Evolutionary conservation across 2,329 filamentous ascomycete species (phyloP), one percentile per base, ranked within the genome.

Genomic region (Xylaria sp.): DNA sequence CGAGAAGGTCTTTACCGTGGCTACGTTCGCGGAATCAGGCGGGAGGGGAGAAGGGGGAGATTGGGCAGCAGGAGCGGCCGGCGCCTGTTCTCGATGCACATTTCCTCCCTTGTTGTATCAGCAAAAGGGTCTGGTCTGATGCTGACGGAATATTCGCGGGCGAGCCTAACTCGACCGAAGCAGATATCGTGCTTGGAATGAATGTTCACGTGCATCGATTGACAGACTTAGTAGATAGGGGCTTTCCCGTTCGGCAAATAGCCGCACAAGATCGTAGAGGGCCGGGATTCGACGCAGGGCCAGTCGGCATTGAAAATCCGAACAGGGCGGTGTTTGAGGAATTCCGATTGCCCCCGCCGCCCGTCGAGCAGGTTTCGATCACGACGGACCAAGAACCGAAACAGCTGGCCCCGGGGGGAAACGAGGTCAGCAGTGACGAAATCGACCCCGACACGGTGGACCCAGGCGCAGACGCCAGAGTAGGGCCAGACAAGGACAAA

Each of bases 331-430:
- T 10, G 13, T 7, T 13, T 0, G 30, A 32, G 8, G n/a, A 55
- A 36, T 13, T 13, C 10, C 50, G 10, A 55, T 36, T 18, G 23
- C 58, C 72, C 18, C 67, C 63, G 4, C 36, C 69, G 18, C 58
- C 69, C 2, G 63, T 75, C 8, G 72, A 72, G n/a, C 73, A 70
- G 0, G 68, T 71, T 6, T 78, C 78, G 0, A 78, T 77, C 62
- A 74, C 83, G 23, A 78, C 74, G 48, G 75, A 80, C 55, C 80
- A 84, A 67, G 79, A 81, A 7, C 72, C 83, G 41, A 78, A 78
- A 43, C 76, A 80, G 0, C 81, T 81, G 0, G 81, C 80, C 1
- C 81, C 80, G 4, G 75, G 77, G 23, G 45, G 23, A 6, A 45
- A 30, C n/a, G 12, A 10, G 9, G 20, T n/a, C 4, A 41, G n/a